phyloP scores from a whole-genome alignment of 805 yeast genomes.

The Candida bentonensis region DNA sequence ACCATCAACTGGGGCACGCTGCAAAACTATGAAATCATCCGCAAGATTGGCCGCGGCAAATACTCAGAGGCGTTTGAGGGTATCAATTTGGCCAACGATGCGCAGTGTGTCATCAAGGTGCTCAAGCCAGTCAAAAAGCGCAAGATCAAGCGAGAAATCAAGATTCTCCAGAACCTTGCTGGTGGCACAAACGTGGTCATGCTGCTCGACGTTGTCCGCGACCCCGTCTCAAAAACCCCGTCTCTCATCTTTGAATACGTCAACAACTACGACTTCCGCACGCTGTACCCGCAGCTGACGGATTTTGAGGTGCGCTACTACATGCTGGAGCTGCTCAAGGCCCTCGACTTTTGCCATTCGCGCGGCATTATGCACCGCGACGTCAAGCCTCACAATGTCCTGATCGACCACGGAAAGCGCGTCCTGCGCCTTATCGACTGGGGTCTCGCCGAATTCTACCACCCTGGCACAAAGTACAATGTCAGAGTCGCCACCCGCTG shows the following conservation, averaged over 20 bases:
- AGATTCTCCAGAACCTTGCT: slow-evolving; percentile 69
- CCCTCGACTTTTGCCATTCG: slow-evolving; percentile 79
- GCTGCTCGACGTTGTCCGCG: slow-evolving; percentile 74
- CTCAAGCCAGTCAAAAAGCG: slow-evolving; percentile 86
- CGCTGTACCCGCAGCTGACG: slow-evolving; percentile 67
- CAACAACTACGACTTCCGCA: slow-evolving; percentile 74
- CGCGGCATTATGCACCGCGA: slow-evolving; percentile 94
- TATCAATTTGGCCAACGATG: slow-evolving; percentile 40
- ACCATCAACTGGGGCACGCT: slow-evolving; percentile 75
- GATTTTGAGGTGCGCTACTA: slow-evolving; percentile 67
- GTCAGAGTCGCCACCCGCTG: slow-evolving; percentile 87
- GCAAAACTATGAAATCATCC: slow-evolving; percentile 69
- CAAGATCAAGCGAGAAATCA: slow-evolving; percentile 83
- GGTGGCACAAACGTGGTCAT: slow-evolving; percentile 73
- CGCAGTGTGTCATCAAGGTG: slow-evolving; percentile 73
- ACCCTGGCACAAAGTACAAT: slow-evolving; percentile 77
- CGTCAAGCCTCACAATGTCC: slow-evolving; percentile 86
- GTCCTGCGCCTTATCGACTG: slow-evolving; percentile 74
- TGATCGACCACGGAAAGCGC: slow-evolving; percentile 62
- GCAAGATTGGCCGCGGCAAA: slow-evolving; percentile 83
- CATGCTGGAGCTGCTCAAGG: slow-evolving; percentile 67
- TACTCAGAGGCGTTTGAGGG: slow-evolving; percentile 92
- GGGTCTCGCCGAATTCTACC: slow-evolving; percentile 92
- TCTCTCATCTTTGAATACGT: slow-evolving; percentile 78
- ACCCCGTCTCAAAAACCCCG: slow-evolving; percentile 64